phyloP scores from a whole-genome alignment of 306 rosid genomes.

The Acacia confusa region DNA sequence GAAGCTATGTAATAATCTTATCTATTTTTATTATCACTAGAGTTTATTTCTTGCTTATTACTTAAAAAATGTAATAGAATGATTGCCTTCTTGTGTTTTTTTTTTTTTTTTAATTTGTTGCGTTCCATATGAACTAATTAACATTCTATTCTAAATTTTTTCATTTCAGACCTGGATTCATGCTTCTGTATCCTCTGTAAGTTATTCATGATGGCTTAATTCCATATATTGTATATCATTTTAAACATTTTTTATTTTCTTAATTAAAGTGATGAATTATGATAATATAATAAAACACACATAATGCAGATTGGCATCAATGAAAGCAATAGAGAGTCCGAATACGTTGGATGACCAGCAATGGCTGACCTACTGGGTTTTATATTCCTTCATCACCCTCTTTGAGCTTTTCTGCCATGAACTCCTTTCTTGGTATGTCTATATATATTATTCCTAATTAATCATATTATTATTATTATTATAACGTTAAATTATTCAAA shows the following conservation, averaged over 20 bases:
- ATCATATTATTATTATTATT: no score
- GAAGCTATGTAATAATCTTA: no score
- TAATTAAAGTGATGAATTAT: neutral
- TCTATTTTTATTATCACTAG: no score
- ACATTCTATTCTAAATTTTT: conserved; percentile 7
- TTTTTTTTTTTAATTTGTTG: neutral
- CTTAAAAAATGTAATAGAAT: neutral
- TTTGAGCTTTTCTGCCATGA: conserved; percentile 66
- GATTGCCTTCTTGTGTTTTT: neutral
- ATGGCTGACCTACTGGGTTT: conserved; percentile 83
- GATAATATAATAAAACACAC: conserved; percentile 24
- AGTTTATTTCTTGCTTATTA: no score
- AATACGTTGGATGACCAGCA: conserved; percentile 76
- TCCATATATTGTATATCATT: neutral
- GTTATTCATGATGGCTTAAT: conserved; percentile 23
- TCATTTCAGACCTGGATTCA: conserved; percentile 67
- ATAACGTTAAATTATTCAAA: no score
- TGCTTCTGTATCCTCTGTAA: conserved; percentile 90
- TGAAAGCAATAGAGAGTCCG: conserved; percentile 81
- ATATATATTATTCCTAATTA: no score
- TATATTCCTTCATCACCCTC: conserved; percentile 65
- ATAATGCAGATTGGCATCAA: conserved; percentile 55
- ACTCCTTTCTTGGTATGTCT: conserved; percentile 57
- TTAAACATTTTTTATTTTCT: neutral
- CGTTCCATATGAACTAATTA: neutral